These are phyloP conservation scores for Fusarium fracticaudum DNA, from an alignment of 2,329 filamentous ascomycete species.

Conservation along the genomic window DNA sequence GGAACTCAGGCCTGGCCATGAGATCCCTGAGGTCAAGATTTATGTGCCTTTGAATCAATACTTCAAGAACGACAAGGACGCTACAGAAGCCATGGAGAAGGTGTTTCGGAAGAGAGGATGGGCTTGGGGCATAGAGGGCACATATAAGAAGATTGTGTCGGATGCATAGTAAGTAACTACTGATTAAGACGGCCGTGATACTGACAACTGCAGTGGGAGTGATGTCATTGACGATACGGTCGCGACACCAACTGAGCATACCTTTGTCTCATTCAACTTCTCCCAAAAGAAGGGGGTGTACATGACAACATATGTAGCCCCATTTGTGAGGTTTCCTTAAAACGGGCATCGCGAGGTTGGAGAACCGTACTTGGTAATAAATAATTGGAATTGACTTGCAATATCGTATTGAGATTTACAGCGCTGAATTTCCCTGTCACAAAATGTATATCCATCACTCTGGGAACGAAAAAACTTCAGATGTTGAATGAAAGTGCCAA, in stretches of 20 bases:
- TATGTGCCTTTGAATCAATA: constrained; percentile 44
- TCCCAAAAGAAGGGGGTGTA: constrained; percentile 19
- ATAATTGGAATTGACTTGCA: not conserved
- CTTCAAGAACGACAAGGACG: constrained; percentile 15
- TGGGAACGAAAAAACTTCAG: no score
- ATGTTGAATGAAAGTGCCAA: no score
- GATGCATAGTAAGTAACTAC: constrained; percentile 9
- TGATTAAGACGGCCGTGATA: not conserved
- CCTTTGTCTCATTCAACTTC: constrained; percentile 22
- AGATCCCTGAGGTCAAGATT: constrained; percentile 38
- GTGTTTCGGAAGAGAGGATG: constrained; percentile 24
- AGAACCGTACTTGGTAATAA: no score
- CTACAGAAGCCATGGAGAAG: constrained; percentile 13
- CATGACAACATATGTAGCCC: constrained; percentile 24
- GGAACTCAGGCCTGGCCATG: constrained; percentile 38
- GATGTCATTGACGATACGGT: constrained; percentile 1
- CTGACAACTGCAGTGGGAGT: constrained; percentile 4
- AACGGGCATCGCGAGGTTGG: fast-evolving
- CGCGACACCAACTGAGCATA: constrained; percentile 11
- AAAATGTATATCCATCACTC: not conserved
- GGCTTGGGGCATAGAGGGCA: constrained; percentile 18
- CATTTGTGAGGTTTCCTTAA: constrained; percentile 12
- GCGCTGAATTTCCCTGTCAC: no score
- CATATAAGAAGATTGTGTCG: constrained; percentile 19
- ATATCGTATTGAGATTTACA: no score